These are phyloP conservation scores for Pseudocercospora pini-densiflorae DNA, from an alignment of 2,329 filamentous ascomycete species.

Conservation along the genomic window DNA sequence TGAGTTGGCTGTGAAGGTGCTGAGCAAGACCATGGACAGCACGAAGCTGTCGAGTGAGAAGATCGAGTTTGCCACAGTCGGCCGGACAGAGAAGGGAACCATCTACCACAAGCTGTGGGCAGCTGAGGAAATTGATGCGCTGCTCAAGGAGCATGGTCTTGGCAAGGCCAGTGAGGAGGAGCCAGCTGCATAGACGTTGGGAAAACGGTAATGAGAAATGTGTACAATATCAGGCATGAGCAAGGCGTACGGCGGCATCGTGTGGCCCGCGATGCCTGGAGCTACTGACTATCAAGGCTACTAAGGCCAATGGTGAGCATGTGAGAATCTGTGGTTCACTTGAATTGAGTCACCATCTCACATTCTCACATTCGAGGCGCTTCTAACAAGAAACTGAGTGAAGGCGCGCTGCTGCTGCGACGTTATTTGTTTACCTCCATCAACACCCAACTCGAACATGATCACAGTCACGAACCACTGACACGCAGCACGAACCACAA, in stretches of 20 bases:
- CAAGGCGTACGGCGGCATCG: slow-evolving; percentile 7
- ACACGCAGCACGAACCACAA: neutral
- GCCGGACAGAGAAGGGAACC: slow-evolving; percentile 91
- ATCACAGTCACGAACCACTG: neutral
- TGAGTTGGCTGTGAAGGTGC: slow-evolving; percentile 94
- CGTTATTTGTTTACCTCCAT: neutral
- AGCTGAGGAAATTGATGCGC: slow-evolving; percentile 91
- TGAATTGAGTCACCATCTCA: neutral
- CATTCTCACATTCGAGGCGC: neutral
- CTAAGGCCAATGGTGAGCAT: neutral
- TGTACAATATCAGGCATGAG: slow-evolving; percentile 10
- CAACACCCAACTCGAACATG: neutral
- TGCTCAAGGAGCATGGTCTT: slow-evolving; percentile 94
- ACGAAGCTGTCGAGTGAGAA: slow-evolving; percentile 99
- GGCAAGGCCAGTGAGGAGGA: slow-evolving; percentile 77
- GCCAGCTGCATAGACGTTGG: slow-evolving; percentile 19
- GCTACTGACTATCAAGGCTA: neutral
- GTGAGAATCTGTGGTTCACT: neutral
- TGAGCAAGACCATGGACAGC: slow-evolving; percentile 99
- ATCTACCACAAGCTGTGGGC: slow-evolving; percentile 99
- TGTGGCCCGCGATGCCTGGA: neutral
- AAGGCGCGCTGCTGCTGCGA: neutral
- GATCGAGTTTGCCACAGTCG: slow-evolving; percentile 98
- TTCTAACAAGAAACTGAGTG: neutral
- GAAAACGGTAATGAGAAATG: slow-evolving; percentile 7